Evolutionary conservation across 805 yeast genomes (phyloP), one percentile per base, ranked within the genome.

Genomic region (Candida saitoana): DNA sequence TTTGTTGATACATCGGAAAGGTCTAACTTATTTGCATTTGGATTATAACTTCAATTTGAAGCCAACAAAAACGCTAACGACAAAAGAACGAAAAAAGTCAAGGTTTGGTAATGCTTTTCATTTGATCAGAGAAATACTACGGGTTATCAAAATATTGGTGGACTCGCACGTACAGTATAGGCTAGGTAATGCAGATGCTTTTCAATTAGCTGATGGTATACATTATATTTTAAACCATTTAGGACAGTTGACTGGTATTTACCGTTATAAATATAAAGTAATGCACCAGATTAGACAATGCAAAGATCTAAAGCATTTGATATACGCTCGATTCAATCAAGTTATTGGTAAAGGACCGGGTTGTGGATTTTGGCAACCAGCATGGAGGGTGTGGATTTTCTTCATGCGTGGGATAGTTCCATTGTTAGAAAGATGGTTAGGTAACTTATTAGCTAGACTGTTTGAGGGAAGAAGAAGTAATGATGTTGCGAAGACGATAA

Each of bases 351-450:
- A 91, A 57, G 99, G 99, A 2, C 98, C 99, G 1, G 99, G 99
- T 0, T 87, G 96, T 67, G 99, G 99, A 1, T 86, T 93, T 60
- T 93, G 99, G 99, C 98, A 93, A 57, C 99, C 99, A 0, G 87
- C 96, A 1, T 93, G 98, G 99, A 71, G 96, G 51, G 91, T 90
- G 1, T 93, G 99, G 99, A 69, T 93, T 1, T 85, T 81, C 40
- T 91, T 91, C 62, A 63, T 93, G 66, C 73, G 99, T 51, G 99
- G 99, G 15, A 82, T 82, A 14, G 83, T 89, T 18, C 99, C 99
- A 0, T 62, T 93, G 39, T 67, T 93, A 14, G 99, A 93, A 62
- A 71, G 97, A 60, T 93, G 99, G 99, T 68, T 93, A 22, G 96
- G 96, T 1, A 93, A 93, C 51, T 68, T 93, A 42, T 65, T 93